A percentile compares a stretch with the other conserved stretches of the same genome.
Conservation (phyloP, 108 stramenopile species). For the Mayamaea pseudoterrestris region DNA sequence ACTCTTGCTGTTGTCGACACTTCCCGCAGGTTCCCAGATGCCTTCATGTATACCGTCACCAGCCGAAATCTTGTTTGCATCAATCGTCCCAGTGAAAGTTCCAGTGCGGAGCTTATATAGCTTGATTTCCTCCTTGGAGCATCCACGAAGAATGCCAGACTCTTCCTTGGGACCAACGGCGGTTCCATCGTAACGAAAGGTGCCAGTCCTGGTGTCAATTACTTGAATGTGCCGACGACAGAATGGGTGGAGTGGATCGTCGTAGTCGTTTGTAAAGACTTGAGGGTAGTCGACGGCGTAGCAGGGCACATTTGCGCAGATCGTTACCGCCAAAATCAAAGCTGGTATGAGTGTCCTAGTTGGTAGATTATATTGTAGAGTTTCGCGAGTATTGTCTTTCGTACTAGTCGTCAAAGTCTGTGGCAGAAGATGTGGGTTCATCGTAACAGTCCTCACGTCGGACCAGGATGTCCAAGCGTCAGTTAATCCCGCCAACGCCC, state of each 20-base stretch:
- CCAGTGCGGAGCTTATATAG: conserved; percentile 12
- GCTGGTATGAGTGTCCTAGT: no score
- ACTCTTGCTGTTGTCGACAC: not conserved
- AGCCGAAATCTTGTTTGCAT: conserved; percentile 4
- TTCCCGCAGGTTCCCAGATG: conserved; percentile 24
- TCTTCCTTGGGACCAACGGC: conserved; percentile 20
- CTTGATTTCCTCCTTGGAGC: conserved; percentile 13
- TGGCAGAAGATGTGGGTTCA: no score
- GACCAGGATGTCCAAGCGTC: no score
- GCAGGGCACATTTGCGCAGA: not conserved
- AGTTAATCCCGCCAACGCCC: no score
- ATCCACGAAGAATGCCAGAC: conserved; percentile 10
- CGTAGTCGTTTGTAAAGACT: conserved; percentile 22
- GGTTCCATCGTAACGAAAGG: conserved; percentile 27
- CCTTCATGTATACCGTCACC: conserved; percentile 33
- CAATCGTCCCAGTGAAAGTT: conserved; percentile 18
- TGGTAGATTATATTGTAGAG: no score
- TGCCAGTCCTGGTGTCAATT: conserved; percentile 1
- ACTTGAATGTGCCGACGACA: conserved; percentile 28
- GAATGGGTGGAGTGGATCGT: conserved; percentile 28
- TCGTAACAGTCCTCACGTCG: no score
- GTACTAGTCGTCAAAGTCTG: no score
- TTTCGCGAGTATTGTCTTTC: no score
- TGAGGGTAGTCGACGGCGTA: not conserved
- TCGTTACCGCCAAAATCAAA: not conserved